phyloP scores from a whole-genome alignment of 2,329 filamentous ascomycete genomes.

The Tolypocladium tropicale region DNA sequence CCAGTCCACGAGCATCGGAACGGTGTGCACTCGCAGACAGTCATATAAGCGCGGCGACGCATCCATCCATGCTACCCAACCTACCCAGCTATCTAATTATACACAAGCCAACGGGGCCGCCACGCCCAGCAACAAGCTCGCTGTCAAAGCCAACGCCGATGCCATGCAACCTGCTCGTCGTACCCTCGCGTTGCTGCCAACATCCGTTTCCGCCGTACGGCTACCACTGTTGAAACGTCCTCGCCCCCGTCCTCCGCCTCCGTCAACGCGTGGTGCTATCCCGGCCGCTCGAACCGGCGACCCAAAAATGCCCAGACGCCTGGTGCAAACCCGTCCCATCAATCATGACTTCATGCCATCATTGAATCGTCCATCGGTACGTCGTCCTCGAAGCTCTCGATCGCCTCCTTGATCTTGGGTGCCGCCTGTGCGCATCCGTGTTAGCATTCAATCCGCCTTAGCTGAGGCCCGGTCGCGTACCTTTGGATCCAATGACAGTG shows the following conservation, averaged over 20 bases:
- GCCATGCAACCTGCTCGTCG: constrained; percentile 23
- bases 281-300: not conserved
- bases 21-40: not conserved
- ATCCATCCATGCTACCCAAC: not conserved
- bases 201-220: not conserved
- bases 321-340: constrained; percentile 7
- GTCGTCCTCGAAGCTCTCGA: constrained; percentile 81
- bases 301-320: not conserved
- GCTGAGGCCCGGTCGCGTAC: constrained; percentile 33
- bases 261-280: constrained; percentile 7
- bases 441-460: not conserved
- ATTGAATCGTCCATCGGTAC: constrained; percentile 60
- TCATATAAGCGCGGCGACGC: not conserved
- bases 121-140: not conserved
- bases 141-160: constrained; percentile 14
- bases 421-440: constrained; percentile 53
- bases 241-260: not conserved
- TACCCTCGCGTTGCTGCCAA: constrained; percentile 6
- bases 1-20: too few relatives aligned
- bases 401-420: constrained; percentile 90
- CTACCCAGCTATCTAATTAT: constrained; percentile 1
- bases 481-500: constrained; percentile 92
- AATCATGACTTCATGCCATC: constrained; percentile 38
- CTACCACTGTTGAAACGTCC: not conserved
- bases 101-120: not conserved